Conservation (phyloP, 176 grass and related monocot genomes). For the Eremochloa ophiuroides region DNA sequence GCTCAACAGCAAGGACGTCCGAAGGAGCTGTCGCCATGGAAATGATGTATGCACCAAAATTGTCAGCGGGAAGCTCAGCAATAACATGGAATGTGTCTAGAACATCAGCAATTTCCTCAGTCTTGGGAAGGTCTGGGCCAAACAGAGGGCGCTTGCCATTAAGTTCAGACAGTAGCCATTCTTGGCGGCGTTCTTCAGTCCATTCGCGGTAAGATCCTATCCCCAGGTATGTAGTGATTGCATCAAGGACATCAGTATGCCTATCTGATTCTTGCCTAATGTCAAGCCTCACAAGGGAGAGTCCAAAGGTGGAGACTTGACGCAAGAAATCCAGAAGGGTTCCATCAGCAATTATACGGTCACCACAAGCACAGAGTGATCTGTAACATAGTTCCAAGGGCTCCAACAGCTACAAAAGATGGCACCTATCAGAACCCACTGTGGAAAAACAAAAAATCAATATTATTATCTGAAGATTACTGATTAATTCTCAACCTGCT, state of each 20-base stretch:
- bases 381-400: constrained; percentile 73
- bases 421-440: background rate
- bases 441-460: background rate
- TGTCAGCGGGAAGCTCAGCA: constrained; percentile 69
- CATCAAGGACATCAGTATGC: constrained; percentile 73
- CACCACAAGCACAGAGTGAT: constrained; percentile 67
- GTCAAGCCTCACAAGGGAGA: constrained; percentile 73
- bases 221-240: constrained; percentile 61
- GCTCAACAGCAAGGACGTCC: constrained; percentile 73
- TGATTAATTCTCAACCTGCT: constrained; percentile 42
- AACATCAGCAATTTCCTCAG: constrained; percentile 72
- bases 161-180: constrained; percentile 76
- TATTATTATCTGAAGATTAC: background rate
- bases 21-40: constrained; percentile 81
- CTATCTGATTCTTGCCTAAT: constrained; percentile 84
- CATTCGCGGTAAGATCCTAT: constrained; percentile 74
- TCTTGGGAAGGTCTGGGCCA: constrained; percentile 62
- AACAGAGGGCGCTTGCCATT: constrained; percentile 72
- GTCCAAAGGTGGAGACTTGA: constrained; percentile 77
- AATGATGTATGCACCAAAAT: constrained; percentile 75
- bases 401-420: constrained; percentile 59
- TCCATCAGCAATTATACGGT: constrained; percentile 70
- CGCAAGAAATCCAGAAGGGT: constrained; percentile 84
- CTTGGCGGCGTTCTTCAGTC: constrained; percentile 63
- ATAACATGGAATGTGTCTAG: constrained; percentile 67